These are phyloP conservation scores for Paramecium sonneborni DNA, from an alignment of 73 alveolate species.

Conservation along the genomic window DNA sequence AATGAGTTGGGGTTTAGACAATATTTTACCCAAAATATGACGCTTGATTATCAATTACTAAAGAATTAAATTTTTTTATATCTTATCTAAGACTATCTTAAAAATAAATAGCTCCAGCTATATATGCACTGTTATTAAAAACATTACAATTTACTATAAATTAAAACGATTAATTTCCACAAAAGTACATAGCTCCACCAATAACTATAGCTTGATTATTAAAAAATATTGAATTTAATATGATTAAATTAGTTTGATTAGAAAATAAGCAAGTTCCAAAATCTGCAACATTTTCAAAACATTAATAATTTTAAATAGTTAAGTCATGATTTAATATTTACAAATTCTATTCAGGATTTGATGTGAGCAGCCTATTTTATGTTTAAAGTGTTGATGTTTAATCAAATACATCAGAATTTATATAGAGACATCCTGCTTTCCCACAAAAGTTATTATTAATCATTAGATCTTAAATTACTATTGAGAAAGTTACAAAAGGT, in stretches of 20 bases:
- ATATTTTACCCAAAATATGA: background rate
- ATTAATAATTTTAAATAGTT: background rate
- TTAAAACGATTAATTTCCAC: background rate
- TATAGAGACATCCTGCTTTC: background rate
- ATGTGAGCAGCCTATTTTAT: background rate
- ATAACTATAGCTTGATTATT: background rate
- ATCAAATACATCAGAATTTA: background rate
- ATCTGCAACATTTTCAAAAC: background rate
- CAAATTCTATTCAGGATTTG: background rate
- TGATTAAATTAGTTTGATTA: background rate
- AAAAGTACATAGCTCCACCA: slow-evolving; percentile 20
- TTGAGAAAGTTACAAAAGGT: background rate
- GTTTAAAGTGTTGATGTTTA: background rate
- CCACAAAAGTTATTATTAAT: background rate
- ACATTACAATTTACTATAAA: background rate
- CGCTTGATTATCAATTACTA: background rate
- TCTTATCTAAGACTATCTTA: background rate
- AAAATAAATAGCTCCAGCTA: slow-evolving; percentile 26
- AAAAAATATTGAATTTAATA: background rate
- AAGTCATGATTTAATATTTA: background rate
- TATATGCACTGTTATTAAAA: background rate
- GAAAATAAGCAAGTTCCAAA: background rate
- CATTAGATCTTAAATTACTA: background rate
- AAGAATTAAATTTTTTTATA: no score
- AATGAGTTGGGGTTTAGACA: background rate